These are phyloP conservation scores for Eremochloa ophiuroides DNA, from an alignment of 176 grass and related monocot species.

Conservation along the genomic window DNA sequence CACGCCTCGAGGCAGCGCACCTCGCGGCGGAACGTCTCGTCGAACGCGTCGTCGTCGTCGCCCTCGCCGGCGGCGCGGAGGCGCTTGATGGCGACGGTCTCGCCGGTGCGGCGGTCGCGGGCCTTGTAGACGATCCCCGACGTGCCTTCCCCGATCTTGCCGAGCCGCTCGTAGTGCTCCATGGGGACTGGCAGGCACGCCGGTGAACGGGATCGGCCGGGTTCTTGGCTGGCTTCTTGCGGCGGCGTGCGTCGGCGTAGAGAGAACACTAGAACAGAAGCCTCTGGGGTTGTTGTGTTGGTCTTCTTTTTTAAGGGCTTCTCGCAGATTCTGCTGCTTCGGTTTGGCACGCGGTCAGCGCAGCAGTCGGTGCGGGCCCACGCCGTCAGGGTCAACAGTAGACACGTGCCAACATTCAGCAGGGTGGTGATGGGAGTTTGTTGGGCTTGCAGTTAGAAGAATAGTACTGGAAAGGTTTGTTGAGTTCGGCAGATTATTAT, in stretches of 20 bases:
- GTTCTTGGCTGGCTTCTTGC: neutral
- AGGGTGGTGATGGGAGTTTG: neutral
- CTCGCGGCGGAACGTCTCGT: neutral
- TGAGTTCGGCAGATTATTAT: neutral
- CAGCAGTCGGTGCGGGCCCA: neutral
- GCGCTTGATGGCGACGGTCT: constrained; percentile 21
- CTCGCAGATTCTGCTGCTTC: neutral
- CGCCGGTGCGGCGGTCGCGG: constrained; percentile 12
- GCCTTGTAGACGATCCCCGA: neutral
- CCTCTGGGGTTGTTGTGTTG: neutral
- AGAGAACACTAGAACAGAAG: too few species aligned
- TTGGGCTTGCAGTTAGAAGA: neutral
- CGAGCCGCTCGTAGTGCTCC: constrained; percentile 13
- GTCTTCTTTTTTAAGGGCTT: neutral
- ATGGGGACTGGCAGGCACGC: neutral
- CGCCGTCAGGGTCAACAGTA: neutral
- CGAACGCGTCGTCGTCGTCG: neutral
- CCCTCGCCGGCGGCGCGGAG: neutral
- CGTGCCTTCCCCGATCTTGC: constrained; percentile 13
- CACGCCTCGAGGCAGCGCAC: constrained; percentile 2
- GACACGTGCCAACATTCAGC: neutral
- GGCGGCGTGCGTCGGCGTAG: neutral
- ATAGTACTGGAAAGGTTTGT: neutral
- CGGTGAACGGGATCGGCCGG: neutral
- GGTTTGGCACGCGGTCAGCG: neutral